Evolutionary conservation across 768 basidiomycete species (phyloP).

Genomic region (Suillus paluster): DNA sequence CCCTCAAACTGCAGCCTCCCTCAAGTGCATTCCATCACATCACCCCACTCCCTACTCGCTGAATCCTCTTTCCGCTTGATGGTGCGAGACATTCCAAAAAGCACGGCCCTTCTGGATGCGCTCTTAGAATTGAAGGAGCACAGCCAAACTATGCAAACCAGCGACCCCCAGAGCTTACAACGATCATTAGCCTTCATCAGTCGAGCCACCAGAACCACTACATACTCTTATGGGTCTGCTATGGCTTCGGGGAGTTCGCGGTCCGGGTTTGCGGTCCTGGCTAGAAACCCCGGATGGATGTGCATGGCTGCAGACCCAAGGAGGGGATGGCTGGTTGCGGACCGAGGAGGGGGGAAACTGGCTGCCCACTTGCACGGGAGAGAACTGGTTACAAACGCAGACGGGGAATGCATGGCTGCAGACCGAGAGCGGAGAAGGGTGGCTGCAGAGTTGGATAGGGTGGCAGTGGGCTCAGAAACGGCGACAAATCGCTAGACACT

Average conservation of each 20-base stretch:
- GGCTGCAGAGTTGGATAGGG: not conserved
- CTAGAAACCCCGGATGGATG: not conserved
- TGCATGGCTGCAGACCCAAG: not conserved
- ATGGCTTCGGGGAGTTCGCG: not conserved
- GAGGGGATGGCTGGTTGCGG: not conserved
- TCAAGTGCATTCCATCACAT: not conserved
- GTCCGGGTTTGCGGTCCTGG: not conserved
- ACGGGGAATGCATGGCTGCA: not conserved
- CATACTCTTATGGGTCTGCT: not conserved
- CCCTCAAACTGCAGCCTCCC: not conserved
- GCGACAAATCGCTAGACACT: too few relatives aligned
- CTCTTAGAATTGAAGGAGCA: not conserved
- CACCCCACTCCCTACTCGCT: not conserved
- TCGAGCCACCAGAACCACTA: not conserved
- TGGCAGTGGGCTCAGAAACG: too few relatives aligned
- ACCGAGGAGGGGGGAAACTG: not conserved
- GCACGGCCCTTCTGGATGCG: not conserved
- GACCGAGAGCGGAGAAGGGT: not conserved
- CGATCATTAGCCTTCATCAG: not conserved
- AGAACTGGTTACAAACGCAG: not conserved
- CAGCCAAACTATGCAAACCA: not conserved
- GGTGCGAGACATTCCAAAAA: not conserved
- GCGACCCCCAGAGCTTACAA: not conserved
- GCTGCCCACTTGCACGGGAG: not conserved
- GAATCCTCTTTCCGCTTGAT: not conserved